Evolutionary conservation across 352 stramenopile species (phyloP).

Genomic region (Pythium pectinolyticum): DNA sequence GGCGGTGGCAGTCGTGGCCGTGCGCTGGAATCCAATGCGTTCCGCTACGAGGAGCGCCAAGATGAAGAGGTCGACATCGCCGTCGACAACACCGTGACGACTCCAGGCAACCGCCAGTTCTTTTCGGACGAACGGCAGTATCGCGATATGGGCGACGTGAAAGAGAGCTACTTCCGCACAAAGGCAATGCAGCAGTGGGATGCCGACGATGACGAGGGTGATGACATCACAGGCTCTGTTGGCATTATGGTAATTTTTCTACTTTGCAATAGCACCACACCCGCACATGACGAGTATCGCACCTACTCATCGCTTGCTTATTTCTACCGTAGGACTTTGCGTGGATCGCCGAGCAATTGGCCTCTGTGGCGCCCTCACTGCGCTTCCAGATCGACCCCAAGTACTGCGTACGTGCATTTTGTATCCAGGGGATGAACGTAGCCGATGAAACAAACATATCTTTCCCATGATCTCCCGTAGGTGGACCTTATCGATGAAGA

Average conservation of each 20-base stretch:
- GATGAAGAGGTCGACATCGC: conserved; percentile 22
- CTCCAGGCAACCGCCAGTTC: conserved; percentile 56
- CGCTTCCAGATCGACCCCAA: conserved; percentile 74
- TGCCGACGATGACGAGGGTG: conserved; percentile 43
- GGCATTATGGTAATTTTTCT: conserved; percentile 7
- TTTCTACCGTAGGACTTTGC: conserved; percentile 52
- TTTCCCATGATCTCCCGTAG: too few relatives aligned
- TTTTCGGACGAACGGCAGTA: conserved; percentile 63
- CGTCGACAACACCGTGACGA: conserved; percentile 9
- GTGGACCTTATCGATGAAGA: conserved; percentile 1
- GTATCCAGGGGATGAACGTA: too few relatives aligned
- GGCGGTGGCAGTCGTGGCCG: conserved; percentile 16
- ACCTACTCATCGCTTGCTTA: too few relatives aligned
- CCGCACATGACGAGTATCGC: too few relatives aligned
- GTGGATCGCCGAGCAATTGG: conserved; percentile 63
- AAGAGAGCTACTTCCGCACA: conserved; percentile 62
- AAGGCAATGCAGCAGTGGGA: conserved; percentile 69
- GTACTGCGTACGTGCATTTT: conserved; percentile 60
- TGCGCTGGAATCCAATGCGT: conserved; percentile 68
- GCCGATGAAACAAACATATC: too few relatives aligned
- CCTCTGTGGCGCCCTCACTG: conserved; percentile 40
- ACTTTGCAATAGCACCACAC: too few relatives aligned
- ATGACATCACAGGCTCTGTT: conserved; percentile 32
- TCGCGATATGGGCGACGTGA: conserved; percentile 34
- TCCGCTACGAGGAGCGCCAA: conserved; percentile 50